Evolutionary conservation across 495 filamentous ascomycete genomes (phyloP), one percentile per base, ranked within the genome.

Genomic region (Penicillium maclennaniae): DNA sequence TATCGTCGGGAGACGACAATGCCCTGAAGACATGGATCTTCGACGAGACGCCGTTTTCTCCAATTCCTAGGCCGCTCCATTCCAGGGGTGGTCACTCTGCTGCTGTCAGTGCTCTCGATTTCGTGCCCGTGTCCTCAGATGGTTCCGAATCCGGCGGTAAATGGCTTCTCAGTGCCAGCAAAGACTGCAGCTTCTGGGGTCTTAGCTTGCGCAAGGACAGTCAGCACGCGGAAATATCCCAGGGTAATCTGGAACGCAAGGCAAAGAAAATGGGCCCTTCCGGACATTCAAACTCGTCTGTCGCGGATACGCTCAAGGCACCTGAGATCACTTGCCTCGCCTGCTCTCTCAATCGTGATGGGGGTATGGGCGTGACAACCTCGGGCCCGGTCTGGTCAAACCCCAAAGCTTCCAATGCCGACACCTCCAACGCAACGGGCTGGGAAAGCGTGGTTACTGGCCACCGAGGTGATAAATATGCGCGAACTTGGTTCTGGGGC

Each of bases 371-470:
- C 27, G 81, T 85, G 26, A 71, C 86, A 50, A 82, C 83, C 12
- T 85, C 88, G 6, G 85, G 79, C 36, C 70, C 80, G 3, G 79
- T 92, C 20, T 96, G 91, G 91, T 83, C 88, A 43, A 92, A 90
- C 65, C 77, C 79, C 9, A 79, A 76, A 57, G 56, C 54, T 21
- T 76, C 80, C 19, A 75, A 68, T 50, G 83, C 83, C 51, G 77
- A 80, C 49, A 73, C 80, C 45, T 87, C 83, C 45, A 83, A 80
- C 39, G 81, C 81, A 61, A 93, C 91, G 3, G 93, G 93, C 14
- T 97, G 93, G 92, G 95, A 97, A 66, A 96, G 91, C 62, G 83
- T 99, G 15, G 80, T 99, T 1, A 99, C 93, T 10, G 92, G 89
- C n/a, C 93, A 99, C 68, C 82, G 83, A 56, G 83, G 87, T 16